Percentiles rank a stretch among this genome's conserved stretches.
Evolutionary conservation across 495 filamentous ascomycete species (phyloP).

Genomic region (Penicillium odoratum): DNA sequence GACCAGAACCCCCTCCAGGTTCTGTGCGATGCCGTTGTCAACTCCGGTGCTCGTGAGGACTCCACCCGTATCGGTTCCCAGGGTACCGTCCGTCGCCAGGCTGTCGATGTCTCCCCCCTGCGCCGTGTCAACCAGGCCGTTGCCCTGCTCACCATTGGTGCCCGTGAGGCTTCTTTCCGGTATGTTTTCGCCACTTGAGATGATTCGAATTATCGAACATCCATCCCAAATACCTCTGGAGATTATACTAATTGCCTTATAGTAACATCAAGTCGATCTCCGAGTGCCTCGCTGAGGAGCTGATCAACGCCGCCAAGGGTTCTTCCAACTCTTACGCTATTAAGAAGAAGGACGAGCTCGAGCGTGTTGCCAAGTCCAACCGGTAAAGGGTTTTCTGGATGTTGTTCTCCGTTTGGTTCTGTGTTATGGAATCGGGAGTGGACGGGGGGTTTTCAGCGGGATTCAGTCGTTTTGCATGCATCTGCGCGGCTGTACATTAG

Average conservation of each 20-base stretch:
- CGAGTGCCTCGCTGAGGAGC: constrained; percentile 79
- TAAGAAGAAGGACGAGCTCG: constrained; percentile 99
- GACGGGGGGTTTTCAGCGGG: constrained; percentile 49
- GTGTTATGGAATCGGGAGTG: constrained; percentile 49
- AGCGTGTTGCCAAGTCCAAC: constrained; percentile 99
- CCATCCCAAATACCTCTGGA: neutral
- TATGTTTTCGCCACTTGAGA: constrained; percentile 44
- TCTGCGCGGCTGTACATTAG: constrained; percentile 49
- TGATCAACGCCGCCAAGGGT: constrained; percentile 99
- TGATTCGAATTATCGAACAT: neutral
- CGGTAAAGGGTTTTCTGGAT: constrained; percentile 67
- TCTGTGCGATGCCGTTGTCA: constrained; percentile 98
- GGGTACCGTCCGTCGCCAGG: constrained; percentile 95
- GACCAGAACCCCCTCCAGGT: constrained; percentile 99
- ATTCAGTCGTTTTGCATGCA: constrained; percentile 50
- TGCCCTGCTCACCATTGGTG: constrained; percentile 55
- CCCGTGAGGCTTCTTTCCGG: constrained; percentile 93
- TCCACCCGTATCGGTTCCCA: constrained; percentile 98
- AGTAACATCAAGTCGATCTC: constrained; percentile 14
- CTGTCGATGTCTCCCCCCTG: constrained; percentile 99
- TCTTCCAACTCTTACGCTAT: constrained; percentile 99
- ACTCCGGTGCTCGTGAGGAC: constrained; percentile 99
- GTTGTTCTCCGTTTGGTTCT: constrained; percentile 48
- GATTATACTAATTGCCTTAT: neutral
- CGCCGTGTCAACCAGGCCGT: constrained; percentile 99